A percentile compares a stretch with the other conserved stretches of the same genome.
phyloP scores from a whole-genome alignment of 1,284 basidiomycete genomes.

The Papiliotrema nemorosa region DNA sequence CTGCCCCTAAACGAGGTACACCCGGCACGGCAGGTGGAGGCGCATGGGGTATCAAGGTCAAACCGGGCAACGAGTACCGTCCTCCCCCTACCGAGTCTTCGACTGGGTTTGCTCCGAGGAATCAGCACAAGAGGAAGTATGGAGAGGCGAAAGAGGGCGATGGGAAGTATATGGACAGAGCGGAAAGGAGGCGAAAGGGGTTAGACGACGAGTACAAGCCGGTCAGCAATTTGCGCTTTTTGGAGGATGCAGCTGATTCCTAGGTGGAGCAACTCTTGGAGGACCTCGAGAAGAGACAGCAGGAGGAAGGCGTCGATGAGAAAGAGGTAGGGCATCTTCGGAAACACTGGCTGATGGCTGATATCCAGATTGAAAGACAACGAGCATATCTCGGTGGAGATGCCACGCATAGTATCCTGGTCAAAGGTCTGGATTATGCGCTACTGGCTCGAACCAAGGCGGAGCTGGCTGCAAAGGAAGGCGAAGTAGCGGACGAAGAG shows the following conservation, averaged over 20 bases:
- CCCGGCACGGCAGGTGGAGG: neutral
- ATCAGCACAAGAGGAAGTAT: constrained; percentile 24
- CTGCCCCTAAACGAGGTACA: constrained; percentile 23
- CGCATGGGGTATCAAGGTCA: constrained; percentile 38
- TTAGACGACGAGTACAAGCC: constrained; percentile 45
- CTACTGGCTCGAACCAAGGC: constrained; percentile 80
- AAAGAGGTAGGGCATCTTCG: constrained; percentile 16
- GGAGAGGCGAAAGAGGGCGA: constrained; percentile 11
- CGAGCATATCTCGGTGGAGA: constrained; percentile 84
- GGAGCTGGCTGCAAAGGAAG: constrained; percentile 53
- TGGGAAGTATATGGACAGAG: constrained; percentile 46
- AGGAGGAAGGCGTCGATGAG: constrained; percentile 58
- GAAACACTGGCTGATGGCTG: neutral
- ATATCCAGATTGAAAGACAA: constrained; percentile 64
- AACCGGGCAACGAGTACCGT: constrained; percentile 23
- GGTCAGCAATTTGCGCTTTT: constrained; percentile 17
- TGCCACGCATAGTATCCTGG: constrained; percentile 74
- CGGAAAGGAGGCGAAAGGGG: constrained; percentile 41
- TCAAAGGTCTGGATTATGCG: constrained; percentile 83
- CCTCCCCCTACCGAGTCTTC: constrained; percentile 10
- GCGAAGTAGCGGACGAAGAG: constrained; percentile 66
- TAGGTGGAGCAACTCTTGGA: constrained; percentile 74
- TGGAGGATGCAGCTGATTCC: neutral
- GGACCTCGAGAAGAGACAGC: constrained; percentile 68
- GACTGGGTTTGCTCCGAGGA: constrained; percentile 33